Conservation (phyloP, 2,329 filamentous ascomycete species). For the Pseudopyricularia cyperi region DNA sequence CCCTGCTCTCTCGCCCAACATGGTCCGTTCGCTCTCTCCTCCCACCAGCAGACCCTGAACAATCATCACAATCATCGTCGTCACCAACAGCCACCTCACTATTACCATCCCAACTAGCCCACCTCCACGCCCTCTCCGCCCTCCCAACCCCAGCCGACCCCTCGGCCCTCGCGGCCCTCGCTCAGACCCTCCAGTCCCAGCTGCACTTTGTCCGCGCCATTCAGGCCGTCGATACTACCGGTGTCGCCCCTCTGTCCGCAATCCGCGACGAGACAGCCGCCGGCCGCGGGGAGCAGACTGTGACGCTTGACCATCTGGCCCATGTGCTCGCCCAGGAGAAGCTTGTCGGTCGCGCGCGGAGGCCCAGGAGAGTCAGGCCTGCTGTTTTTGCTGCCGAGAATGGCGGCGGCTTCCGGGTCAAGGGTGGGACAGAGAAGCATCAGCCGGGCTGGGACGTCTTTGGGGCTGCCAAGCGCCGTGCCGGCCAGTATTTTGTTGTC, state of each 20-base stretch:
- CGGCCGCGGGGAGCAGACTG: slow-evolving; percentile 40
- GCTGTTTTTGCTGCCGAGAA: slow-evolving; percentile 22
- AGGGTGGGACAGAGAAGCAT: slow-evolving; percentile 28
- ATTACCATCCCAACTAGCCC: slow-evolving; percentile 56
- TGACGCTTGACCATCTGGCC: slow-evolving; percentile 44
- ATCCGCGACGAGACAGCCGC: slow-evolving; percentile 66
- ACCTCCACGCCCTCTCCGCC: slow-evolving; percentile 80
- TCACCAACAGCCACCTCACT: slow-evolving; percentile 22
- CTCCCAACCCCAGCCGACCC: slow-evolving; percentile 56
- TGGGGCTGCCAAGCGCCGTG: slow-evolving; percentile 48
- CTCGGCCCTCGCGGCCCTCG: slow-evolving; percentile 56
- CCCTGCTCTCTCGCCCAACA: slow-evolving; percentile 52
- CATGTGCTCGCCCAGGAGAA: slow-evolving; percentile 48
- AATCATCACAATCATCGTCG: not conserved
- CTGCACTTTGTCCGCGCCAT: slow-evolving; percentile 84
- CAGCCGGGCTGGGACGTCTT: slow-evolving; percentile 50
- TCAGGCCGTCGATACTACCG: slow-evolving; percentile 62
- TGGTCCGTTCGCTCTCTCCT: slow-evolving; percentile 78
- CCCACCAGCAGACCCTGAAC: slow-evolving; percentile 1
- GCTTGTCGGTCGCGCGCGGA: slow-evolving; percentile 39
- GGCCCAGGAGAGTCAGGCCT: slow-evolving; percentile 22
- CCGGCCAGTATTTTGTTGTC: slow-evolving; percentile 67
- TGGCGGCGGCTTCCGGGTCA: not conserved
- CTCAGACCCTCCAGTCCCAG: slow-evolving; percentile 65
- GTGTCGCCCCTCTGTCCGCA: slow-evolving; percentile 59